These are phyloP conservation scores for Nyssa sinensis DNA, from an alignment of 148 eudicot genomes.

Conservation along the genomic window DNA sequence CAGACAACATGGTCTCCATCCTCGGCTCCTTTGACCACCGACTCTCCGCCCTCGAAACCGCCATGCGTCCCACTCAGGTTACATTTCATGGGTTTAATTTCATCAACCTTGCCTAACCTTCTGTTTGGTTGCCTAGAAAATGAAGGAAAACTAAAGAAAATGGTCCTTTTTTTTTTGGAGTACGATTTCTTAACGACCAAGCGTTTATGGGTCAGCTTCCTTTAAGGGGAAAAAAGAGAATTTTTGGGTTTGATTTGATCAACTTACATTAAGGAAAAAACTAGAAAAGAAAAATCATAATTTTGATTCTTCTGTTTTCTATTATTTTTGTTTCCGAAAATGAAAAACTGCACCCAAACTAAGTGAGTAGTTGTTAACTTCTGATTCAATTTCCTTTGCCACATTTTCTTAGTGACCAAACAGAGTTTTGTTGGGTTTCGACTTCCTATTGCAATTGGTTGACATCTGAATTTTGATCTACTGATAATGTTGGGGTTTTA, in stretches of 20 bases:
- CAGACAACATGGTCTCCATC: slow-evolving; percentile 74
- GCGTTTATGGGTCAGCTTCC: background rate
- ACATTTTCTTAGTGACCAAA: background rate
- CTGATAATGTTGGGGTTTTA: background rate
- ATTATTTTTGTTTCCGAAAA: background rate
- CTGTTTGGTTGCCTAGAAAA: slow-evolving; percentile 11
- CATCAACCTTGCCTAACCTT: background rate
- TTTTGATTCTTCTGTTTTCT: background rate
- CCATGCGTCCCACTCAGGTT: slow-evolving; percentile 99
- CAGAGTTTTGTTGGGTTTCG: background rate
- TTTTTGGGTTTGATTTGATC: slow-evolving; percentile 1
- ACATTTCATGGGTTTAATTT: background rate
- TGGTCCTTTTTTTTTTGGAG: no score
- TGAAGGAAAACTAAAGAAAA: background rate
- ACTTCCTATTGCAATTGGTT: background rate
- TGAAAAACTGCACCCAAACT: background rate
- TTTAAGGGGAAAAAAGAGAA: background rate
- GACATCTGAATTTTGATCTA: background rate
- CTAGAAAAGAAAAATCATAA: no score
- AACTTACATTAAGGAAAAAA: background rate
- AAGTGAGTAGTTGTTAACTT: background rate
- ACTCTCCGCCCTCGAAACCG: slow-evolving; percentile 91
- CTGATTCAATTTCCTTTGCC: background rate
- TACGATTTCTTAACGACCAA: background rate
- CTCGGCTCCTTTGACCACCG: slow-evolving; percentile 97